These are phyloP conservation scores for Colletotrichum sp. DNA, from an alignment of 2,329 filamentous ascomycete genomes.

Conservation along the genomic window DNA sequence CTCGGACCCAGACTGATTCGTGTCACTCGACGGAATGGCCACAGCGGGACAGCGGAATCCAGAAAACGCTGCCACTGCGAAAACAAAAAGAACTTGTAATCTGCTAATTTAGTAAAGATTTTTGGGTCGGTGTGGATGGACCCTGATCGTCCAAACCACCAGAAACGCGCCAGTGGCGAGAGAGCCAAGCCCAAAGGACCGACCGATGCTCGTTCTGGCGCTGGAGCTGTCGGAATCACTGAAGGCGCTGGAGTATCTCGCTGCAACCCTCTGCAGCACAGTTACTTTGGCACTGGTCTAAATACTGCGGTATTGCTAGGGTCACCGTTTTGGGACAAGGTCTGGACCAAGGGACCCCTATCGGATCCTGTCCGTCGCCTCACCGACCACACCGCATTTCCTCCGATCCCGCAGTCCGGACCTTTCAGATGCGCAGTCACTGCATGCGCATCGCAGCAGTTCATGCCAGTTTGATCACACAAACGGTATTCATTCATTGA, in stretches of 20 bases:
- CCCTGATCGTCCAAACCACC: constrained; percentile 14
- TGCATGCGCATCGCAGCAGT: not conserved
- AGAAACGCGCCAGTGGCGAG: constrained; percentile 19
- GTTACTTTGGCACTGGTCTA: not conserved
- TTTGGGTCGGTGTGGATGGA: constrained; percentile 16
- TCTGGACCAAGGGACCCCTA: not conserved
- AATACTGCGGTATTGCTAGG: not conserved
- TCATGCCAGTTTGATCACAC: not conserved
- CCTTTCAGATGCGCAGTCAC: not conserved
- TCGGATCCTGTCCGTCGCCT: constrained; percentile 7
- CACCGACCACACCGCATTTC: constrained; percentile 6
- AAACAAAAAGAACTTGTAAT: not conserved
- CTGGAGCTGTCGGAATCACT: not conserved
- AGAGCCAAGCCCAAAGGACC: not conserved
- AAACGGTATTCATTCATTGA: not conserved
- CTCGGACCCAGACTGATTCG: not conserved
- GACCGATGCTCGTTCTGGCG: not conserved
- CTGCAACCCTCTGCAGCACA: not conserved
- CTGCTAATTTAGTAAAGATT: not conserved
- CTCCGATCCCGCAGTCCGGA: constrained; percentile 1
- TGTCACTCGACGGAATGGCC: not conserved
- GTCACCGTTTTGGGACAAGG: not conserved
- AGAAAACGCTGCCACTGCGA: not conserved
- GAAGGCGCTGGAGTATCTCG: not conserved
- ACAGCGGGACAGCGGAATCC: not conserved